Conservation (phyloP, 805 yeast species). For the Metschnikowia hibisci region DNA sequence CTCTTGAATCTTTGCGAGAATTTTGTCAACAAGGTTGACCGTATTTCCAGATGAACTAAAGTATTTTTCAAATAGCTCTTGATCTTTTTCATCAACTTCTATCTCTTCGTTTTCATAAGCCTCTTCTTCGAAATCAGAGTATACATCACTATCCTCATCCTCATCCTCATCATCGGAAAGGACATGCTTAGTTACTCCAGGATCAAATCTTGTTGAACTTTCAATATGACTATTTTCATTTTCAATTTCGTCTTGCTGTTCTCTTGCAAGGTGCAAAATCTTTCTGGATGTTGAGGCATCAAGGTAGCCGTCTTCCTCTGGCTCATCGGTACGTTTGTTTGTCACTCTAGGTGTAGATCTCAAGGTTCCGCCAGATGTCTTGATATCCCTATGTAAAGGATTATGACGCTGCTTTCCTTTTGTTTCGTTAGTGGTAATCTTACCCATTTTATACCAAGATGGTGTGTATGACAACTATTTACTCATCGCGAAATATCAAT, state of each 20-base stretch:
- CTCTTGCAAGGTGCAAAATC: conserved; percentile 83
- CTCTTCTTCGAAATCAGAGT: conserved; percentile 47
- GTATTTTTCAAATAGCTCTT: conserved; percentile 77
- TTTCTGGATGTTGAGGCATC: conserved; percentile 82
- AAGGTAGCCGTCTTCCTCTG: conserved; percentile 57
- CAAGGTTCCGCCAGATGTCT: conserved; percentile 70
- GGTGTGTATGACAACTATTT: background rate
- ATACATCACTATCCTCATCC: conserved; percentile 49
- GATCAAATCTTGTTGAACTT: background rate
- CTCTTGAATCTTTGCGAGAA: conserved; percentile 83
- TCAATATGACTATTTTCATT: conserved; percentile 22
- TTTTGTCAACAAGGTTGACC: conserved; percentile 83
- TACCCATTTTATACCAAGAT: conserved; percentile 52
- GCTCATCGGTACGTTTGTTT: conserved; percentile 33
- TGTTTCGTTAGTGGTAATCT: conserved; percentile 47
- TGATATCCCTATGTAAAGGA: conserved; percentile 74
- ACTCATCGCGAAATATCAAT: conserved; percentile 9
- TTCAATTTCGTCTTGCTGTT: conserved; percentile 88
- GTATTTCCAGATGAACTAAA: conserved; percentile 41
- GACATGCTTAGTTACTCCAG: conserved; percentile 18
- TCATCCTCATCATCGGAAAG: conserved; percentile 37
- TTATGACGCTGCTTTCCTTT: conserved; percentile 68
- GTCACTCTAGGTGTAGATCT: conserved; percentile 38
- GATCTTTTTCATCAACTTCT: conserved; percentile 75
- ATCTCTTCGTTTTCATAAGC: conserved; percentile 52